phyloP scores from a whole-genome alignment of 2,329 filamentous ascomycete species.

The Byssoonygena ceratinophila region DNA sequence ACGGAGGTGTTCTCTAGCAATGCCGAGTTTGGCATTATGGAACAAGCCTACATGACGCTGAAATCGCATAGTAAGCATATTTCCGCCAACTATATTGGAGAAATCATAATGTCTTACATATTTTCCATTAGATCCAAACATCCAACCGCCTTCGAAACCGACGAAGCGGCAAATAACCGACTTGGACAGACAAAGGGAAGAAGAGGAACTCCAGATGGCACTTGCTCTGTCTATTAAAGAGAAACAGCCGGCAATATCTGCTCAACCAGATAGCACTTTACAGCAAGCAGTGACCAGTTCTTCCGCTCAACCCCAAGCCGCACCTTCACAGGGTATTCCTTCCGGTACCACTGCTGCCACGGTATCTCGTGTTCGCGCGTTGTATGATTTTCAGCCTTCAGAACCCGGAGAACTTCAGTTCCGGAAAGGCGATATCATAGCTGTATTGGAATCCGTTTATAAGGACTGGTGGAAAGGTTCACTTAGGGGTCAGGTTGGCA shows the following conservation, averaged over 20 bases:
- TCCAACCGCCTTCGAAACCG: conserved; percentile 85
- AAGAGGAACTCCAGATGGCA: conserved; percentile 94
- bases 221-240: conserved; percentile 87
- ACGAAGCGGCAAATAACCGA: conserved; percentile 88
- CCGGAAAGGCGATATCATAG: conserved; percentile 92
- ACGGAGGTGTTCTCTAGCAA: conserved; percentile 85
- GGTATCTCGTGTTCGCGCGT: conserved; percentile 81
- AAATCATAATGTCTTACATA: not conserved
- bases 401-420: conserved; percentile 93
- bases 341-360: conserved; percentile 91
- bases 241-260: conserved; percentile 43
- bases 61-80: conserved; percentile 53
- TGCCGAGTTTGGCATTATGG: conserved; percentile 92
- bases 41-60: conserved; percentile 79
- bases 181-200: conserved; percentile 82
- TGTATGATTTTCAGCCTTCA: conserved; percentile 90
- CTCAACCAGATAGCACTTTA: conserved; percentile 21
- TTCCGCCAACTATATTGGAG: not conserved
- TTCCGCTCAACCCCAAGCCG: conserved; percentile 19
- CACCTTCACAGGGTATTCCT: conserved; percentile 47
- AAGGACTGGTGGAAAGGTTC: conserved; percentile 99
- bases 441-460: conserved; percentile 92
- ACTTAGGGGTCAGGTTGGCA: conserved; percentile 85
- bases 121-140: conserved; percentile 60
- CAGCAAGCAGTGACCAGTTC: conserved; percentile 34